A percentile compares a stretch with the other conserved stretches of the same genome.
Evolutionary conservation across 257 asterid genomes (phyloP).

Genomic region (Solanum habrochaites): DNA sequence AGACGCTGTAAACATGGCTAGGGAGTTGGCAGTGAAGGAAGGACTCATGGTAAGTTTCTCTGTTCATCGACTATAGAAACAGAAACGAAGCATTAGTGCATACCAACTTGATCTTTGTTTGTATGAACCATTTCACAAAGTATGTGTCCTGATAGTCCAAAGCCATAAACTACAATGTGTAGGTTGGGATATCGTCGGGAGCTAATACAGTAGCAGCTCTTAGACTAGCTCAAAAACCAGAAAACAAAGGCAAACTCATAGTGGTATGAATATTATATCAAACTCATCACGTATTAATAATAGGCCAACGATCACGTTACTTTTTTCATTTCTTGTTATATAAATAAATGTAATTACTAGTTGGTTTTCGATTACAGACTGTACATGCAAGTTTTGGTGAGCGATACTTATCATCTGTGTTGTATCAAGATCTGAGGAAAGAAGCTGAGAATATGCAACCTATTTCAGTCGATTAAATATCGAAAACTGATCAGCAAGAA

Average conservation of each 20-base stretch:
- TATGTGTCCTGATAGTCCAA: background rate
- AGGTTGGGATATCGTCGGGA: constrained; percentile 98
- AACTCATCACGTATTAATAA: background rate
- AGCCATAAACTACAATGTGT: background rate
- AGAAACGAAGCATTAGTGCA: background rate
- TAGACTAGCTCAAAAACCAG: constrained; percentile 58
- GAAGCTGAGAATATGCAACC: constrained; percentile 90
- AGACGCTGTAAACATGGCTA: constrained; percentile 83
- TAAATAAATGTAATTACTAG: background rate
- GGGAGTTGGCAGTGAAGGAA: constrained; percentile 81
- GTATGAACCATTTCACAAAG: background rate
- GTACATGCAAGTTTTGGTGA: constrained; percentile 93
- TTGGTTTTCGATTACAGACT: constrained; percentile 39
- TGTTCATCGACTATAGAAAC: background rate
- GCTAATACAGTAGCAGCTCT: constrained; percentile 94
- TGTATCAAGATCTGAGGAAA: constrained; percentile 72
- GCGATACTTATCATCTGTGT: constrained; percentile 74
- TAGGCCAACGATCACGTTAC: background rate
- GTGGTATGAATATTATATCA: constrained; percentile 36
- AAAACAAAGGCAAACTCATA: constrained; percentile 90
- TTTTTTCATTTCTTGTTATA: background rate
- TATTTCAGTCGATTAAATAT: constrained; percentile 62
- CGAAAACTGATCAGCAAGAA: background rate
- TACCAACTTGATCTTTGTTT: background rate
- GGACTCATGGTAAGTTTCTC: constrained; percentile 70